Conservation (phyloP, 306 rosid genomes). For the Prunus kanzakura region DNA sequence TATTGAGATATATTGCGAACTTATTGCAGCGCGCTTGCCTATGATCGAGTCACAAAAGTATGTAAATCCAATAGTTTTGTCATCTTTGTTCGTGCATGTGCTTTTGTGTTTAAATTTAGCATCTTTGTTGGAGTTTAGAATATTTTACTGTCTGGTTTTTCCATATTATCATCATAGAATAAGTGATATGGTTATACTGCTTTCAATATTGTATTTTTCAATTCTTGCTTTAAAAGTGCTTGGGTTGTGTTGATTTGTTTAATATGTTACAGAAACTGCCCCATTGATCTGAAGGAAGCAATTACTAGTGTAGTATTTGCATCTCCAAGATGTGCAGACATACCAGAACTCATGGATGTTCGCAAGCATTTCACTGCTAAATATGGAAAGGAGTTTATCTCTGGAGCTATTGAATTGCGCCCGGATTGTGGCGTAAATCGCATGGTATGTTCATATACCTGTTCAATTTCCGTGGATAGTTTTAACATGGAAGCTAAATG, state of each 20-base stretch:
- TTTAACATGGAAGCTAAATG: not conserved
- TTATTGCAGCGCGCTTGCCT: conserved; percentile 75
- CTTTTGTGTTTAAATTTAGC: not conserved
- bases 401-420: conserved; percentile 80
- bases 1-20: conserved; percentile 87
- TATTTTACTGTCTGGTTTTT: not conserved
- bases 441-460: conserved; percentile 49
- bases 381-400: conserved; percentile 81
- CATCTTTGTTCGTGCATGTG: conserved; percentile 7
- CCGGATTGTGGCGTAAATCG: conserved; percentile 96
- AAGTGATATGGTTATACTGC: too few species aligned
- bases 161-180: too few species aligned
- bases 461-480: conserved; percentile 15
- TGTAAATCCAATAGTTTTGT: conserved; percentile 11
- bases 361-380: conserved; percentile 71
- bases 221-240: conserved; percentile 6
- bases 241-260: conserved; percentile 12
- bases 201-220: not conserved
- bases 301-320: conserved; percentile 85
- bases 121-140: not conserved
- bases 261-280: conserved; percentile 65
- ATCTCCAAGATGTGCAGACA: conserved; percentile 80
- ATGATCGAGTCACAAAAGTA: conserved; percentile 96
- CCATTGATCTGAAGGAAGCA: conserved; percentile 93
- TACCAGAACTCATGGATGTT: conserved; percentile 81